Percentiles rank a stretch among this genome's conserved stretches.
Conservation (phyloP, 2,329 filamentous ascomycete species). For the Lachnellula cervina region DNA sequence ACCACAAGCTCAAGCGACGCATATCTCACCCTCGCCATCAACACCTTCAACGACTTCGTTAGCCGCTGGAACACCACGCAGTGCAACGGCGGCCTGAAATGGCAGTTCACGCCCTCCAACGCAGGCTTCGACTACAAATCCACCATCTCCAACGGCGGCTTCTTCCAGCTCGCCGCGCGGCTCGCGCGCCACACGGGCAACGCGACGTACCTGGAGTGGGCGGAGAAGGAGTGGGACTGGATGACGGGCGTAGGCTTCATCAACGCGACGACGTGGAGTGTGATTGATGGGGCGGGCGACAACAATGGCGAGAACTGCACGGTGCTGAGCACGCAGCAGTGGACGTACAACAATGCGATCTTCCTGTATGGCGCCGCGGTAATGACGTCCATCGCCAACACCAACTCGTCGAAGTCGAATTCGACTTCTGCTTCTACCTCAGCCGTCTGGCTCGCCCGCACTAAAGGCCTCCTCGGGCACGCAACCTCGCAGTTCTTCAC, state of each 20-base stretch:
- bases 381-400: conserved; percentile 19
- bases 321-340: conserved; percentile 54
- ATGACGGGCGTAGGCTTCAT: conserved; percentile 53
- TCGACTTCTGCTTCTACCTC: neutral
- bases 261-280: conserved; percentile 41
- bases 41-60: conserved; percentile 73
- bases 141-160: conserved; percentile 55
- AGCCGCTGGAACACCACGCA: conserved; percentile 41
- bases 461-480: conserved; percentile 31
- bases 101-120: conserved; percentile 80
- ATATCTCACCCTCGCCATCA: conserved; percentile 68
- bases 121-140: conserved; percentile 76
- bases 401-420: too few relatives aligned
- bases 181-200: conserved; percentile 76
- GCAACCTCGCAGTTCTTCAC: conserved; percentile 28
- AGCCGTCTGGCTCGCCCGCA: conserved; percentile 32
- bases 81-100: conserved; percentile 70
- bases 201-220: conserved; percentile 69
- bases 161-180: conserved; percentile 58
- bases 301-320: conserved; percentile 50
- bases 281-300: conserved; percentile 52
- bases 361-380: conserved; percentile 54
- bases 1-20: too few relatives aligned
- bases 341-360: conserved; percentile 62
- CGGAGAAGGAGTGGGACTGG: conserved; percentile 67